Percentiles rank a stretch among this genome's conserved stretches.
Conservation (phyloP, 2,329 filamentous ascomycete species). For the Hysterium pulicare region DNA sequence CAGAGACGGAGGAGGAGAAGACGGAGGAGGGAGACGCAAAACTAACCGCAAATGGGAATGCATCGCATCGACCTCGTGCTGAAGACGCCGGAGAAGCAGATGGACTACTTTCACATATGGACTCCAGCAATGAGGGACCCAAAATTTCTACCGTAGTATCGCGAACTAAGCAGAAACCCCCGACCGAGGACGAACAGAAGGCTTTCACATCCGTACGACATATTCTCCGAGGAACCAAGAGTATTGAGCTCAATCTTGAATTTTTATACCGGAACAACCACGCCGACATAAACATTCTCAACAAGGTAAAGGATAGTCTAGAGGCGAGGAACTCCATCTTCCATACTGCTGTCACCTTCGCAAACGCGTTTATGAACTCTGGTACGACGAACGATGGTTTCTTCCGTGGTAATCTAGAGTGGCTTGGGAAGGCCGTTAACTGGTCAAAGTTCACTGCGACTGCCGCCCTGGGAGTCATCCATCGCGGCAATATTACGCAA, state of each 20-base stretch:
- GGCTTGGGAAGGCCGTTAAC: slow-evolving; percentile 97
- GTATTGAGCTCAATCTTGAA: slow-evolving; percentile 90
- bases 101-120: slow-evolving; percentile 54
- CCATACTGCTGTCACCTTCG: slow-evolving; percentile 94
- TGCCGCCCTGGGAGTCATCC: slow-evolving; percentile 91
- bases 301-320: slow-evolving; percentile 93
- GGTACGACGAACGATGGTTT: slow-evolving; percentile 98
- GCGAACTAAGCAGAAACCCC: slow-evolving; percentile 41
- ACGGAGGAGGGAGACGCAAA: slow-evolving; percentile 38
- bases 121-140: slow-evolving; percentile 52
- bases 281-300: slow-evolving; percentile 85
- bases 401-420: slow-evolving; percentile 96
- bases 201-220: slow-evolving; percentile 56
- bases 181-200: slow-evolving; percentile 50
- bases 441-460: slow-evolving; percentile 99
- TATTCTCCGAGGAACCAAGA: slow-evolving; percentile 83
- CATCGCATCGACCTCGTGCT: slow-evolving; percentile 27
- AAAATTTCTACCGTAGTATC: slow-evolving; percentile 47
- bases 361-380: slow-evolving; percentile 98
- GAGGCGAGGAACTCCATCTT: slow-evolving; percentile 98
- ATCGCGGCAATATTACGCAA: slow-evolving; percentile 90
- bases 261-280: slow-evolving; percentile 96
- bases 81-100: slow-evolving; percentile 57
- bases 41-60: slow-evolving; percentile 38
- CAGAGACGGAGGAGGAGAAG: slow-evolving; percentile 50